Conservation (phyloP, 352 stramenopile genomes). For the Phytophthora litchii region DNA sequence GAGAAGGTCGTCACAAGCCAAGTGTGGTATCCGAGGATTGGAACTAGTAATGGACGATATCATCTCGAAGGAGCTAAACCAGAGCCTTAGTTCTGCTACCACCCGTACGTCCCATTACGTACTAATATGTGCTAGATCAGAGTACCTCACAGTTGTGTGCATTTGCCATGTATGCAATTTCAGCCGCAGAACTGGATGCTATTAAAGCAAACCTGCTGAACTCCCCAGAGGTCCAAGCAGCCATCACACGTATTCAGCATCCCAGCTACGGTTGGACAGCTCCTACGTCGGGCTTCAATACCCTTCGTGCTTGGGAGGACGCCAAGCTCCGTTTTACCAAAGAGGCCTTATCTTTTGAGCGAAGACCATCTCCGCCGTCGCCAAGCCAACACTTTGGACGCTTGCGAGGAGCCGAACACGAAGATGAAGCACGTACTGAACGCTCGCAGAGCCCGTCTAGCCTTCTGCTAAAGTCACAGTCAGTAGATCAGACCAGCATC, state of each 20-base stretch:
- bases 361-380: conserved; percentile 11
- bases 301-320: conserved; percentile 8
- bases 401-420: conserved; percentile 6
- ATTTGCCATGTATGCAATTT: conserved; percentile 2
- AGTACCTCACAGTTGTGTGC: conserved; percentile 9
- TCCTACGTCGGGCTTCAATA: conserved; percentile 3
- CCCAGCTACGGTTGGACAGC: conserved; percentile 10
- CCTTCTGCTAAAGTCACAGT: conserved; percentile 4
- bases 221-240: conserved; percentile 32
- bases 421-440: conserved; percentile 4
- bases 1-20: conserved; percentile 6
- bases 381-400: conserved; percentile 13
- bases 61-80: conserved; percentile 13
- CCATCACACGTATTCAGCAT: conserved; percentile 22
- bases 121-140: neutral
- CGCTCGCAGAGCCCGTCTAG: conserved; percentile 1
- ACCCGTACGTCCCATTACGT: conserved; percentile 17
- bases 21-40: conserved; percentile 17
- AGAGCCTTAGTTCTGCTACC: conserved; percentile 11
- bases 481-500: conserved; percentile 14
- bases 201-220: conserved; percentile 28
- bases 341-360: neutral
- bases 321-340: conserved; percentile 5
- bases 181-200: conserved; percentile 22
- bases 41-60: conserved; percentile 23